Conservation (phyloP, 2,329 filamentous ascomycete genomes). For the Aspergillus brunneoviolaceus region DNA sequence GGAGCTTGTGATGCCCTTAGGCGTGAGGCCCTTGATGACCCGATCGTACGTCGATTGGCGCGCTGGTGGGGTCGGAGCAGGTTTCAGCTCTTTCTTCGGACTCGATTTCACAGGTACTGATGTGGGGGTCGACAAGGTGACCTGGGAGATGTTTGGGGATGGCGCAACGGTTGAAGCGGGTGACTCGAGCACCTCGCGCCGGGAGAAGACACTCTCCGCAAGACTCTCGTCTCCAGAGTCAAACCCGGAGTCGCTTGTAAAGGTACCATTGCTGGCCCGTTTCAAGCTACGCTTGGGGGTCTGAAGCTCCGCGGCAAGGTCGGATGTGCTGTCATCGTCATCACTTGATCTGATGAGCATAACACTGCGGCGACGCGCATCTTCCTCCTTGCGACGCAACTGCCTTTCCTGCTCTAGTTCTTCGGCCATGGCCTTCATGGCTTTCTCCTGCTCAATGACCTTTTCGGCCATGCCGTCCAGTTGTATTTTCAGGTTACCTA, state of each 20-base stretch:
- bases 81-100: constrained; percentile 30
- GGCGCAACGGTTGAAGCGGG: constrained; percentile 39
- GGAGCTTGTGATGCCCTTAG: constrained; percentile 33
- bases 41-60: constrained; percentile 44
- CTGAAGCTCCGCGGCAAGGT: constrained; percentile 34
- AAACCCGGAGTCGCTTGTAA: constrained; percentile 58
- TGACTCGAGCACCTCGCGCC: constrained; percentile 35
- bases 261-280: constrained; percentile 41
- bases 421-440: constrained; percentile 53
- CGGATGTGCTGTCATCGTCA: constrained; percentile 35
- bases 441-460: constrained; percentile 56
- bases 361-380: constrained; percentile 37
- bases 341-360: constrained; percentile 32
- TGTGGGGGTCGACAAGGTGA: constrained; percentile 31
- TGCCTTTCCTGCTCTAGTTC: constrained; percentile 49
- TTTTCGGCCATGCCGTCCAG: constrained; percentile 60
- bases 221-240: constrained; percentile 58
- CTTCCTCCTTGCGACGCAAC: constrained; percentile 40
- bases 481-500: constrained; percentile 59
- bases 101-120: constrained; percentile 33
- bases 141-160: constrained; percentile 39
- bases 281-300: constrained; percentile 35
- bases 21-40: constrained; percentile 43
- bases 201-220: constrained; percentile 49
- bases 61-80: constrained; percentile 7